Conservation (phyloP, 108 stramenopile species). For the Fistulifera pelliculosa region DNA sequence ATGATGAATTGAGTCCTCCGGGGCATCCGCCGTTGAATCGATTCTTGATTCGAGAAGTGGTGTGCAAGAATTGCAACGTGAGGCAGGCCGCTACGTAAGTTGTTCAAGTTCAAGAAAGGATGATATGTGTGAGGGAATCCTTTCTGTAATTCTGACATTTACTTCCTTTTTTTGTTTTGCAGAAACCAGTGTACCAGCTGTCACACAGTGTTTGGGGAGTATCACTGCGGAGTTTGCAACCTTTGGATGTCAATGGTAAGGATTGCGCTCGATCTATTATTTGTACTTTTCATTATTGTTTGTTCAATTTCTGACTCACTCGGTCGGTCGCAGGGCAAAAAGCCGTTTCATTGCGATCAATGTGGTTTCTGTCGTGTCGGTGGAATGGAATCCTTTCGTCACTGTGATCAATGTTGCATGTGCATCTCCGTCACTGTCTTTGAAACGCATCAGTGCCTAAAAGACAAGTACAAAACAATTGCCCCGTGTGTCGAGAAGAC, state of each 20-base stretch:
- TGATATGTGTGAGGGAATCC: not conserved
- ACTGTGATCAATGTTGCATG: slow-evolving; percentile 85
- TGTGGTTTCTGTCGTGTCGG: slow-evolving; percentile 88
- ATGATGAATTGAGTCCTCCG: slow-evolving; percentile 65
- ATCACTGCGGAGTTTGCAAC: slow-evolving; percentile 79
- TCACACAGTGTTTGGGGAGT: slow-evolving; percentile 66
- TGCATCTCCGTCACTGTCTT: slow-evolving; percentile 77
- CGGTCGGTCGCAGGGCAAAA: slow-evolving; percentile 34
- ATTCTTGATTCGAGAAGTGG: slow-evolving; percentile 65
- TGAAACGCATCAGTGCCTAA: slow-evolving; percentile 72
- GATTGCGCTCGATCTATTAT: too few relatives aligned
- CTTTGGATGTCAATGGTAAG: slow-evolving; percentile 73
- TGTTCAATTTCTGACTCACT: not conserved
- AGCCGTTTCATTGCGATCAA: slow-evolving; percentile 75
- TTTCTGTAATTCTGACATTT: too few relatives aligned
- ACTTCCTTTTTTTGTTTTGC: slow-evolving; percentile 2
- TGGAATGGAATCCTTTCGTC: slow-evolving; percentile 74
- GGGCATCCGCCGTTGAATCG: slow-evolving; percentile 73
- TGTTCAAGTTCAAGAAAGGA: not conserved
- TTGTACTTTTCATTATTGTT: too few relatives aligned
- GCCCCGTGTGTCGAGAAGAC: slow-evolving; percentile 83
- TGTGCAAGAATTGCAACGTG: slow-evolving; percentile 71
- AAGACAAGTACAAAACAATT: slow-evolving; percentile 86
- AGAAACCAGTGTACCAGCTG: slow-evolving; percentile 80
- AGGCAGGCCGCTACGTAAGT: slow-evolving; percentile 51